Evolutionary conservation across 331 rosid genomes (phyloP).

Genomic region (Pyrus hybrid): DNA sequence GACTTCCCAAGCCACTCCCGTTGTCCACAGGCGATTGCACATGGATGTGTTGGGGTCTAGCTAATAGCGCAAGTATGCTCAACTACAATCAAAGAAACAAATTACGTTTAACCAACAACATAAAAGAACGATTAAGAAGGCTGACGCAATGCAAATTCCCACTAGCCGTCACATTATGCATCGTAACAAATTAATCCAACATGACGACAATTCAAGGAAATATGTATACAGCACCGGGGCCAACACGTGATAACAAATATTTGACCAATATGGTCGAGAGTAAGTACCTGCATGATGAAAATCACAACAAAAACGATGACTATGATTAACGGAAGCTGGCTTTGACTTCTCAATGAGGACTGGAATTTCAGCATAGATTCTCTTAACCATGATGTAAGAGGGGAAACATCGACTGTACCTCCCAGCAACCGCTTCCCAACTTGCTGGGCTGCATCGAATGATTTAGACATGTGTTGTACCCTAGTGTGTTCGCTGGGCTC

Average conservation of each 20-base stretch:
- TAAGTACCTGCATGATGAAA: conserved; percentile 85
- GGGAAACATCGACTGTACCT: conserved; percentile 15
- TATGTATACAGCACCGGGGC: neutral
- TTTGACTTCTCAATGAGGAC: conserved; percentile 55
- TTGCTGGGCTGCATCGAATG: conserved; percentile 21
- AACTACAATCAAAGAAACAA: conserved; percentile 48
- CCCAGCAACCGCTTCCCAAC: conserved; percentile 32
- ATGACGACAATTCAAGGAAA: neutral
- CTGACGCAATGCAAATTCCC: neutral
- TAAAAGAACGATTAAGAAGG: neutral
- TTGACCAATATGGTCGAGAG: conserved; percentile 1
- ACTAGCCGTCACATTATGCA: neutral
- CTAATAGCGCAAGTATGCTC: conserved; percentile 74
- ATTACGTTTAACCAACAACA: neutral
- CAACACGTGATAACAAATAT: neutral
- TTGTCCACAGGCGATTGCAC: conserved; percentile 50
- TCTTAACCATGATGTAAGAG: conserved; percentile 37
- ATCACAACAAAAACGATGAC: conserved; percentile 57
- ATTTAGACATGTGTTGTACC: conserved; percentile 15
- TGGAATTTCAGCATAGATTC: conserved; percentile 37
- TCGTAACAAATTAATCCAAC: neutral
- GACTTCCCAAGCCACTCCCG: conserved; percentile 31
- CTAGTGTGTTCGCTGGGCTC: conserved; percentile 24
- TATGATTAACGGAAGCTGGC: conserved; percentile 51
- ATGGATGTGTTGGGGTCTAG: conserved; percentile 78